Evolutionary conservation across 164 flowering plant genomes (phyloP).

Genomic region (Aristolochia contorta): DNA sequence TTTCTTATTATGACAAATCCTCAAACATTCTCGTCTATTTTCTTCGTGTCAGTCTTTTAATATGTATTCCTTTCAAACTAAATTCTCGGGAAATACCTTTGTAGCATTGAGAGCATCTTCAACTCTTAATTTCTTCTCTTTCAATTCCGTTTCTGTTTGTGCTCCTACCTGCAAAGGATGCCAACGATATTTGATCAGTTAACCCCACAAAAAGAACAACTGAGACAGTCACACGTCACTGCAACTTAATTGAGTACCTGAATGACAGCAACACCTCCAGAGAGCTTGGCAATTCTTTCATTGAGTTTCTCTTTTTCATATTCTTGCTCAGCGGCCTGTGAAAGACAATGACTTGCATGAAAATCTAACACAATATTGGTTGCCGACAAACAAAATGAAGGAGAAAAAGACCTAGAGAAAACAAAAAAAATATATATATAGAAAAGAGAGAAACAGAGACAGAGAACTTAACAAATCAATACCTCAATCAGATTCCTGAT

Average conservation of each 20-base stretch:
- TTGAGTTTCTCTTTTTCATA: conserved; percentile 92
- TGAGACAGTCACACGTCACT: neutral
- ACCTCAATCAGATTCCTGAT: conserved; percentile 86
- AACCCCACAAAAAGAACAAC: conserved; percentile 11
- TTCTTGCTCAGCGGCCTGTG: conserved; percentile 82
- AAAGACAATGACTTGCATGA: neutral
- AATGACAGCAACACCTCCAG: conserved; percentile 97
- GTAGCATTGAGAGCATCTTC: conserved; percentile 99
- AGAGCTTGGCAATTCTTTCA: conserved; percentile 93
- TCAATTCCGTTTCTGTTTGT: conserved; percentile 95
- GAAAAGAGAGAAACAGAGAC: too few relatives aligned
- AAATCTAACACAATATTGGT: too few relatives aligned
- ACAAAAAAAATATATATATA: neutral
- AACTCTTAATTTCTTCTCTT: conserved; percentile 86
- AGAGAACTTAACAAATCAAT: too few relatives aligned
- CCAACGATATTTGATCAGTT: neutral
- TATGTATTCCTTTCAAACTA: neutral
- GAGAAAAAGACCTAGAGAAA: neutral
- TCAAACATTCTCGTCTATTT: too few relatives aligned
- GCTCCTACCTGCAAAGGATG: conserved; percentile 76
- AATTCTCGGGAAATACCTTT: conserved; percentile 36
- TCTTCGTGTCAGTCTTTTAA: too few relatives aligned
- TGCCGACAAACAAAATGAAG: neutral
- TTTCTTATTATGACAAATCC: too few relatives aligned
- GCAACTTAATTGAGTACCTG: conserved; percentile 34